Percentiles rank a stretch among this genome's conserved stretches.
These are phyloP conservation scores for Xylariaceae sp. DNA, from an alignment of 2,329 filamentous ascomycete species.

Conservation along the genomic window DNA sequence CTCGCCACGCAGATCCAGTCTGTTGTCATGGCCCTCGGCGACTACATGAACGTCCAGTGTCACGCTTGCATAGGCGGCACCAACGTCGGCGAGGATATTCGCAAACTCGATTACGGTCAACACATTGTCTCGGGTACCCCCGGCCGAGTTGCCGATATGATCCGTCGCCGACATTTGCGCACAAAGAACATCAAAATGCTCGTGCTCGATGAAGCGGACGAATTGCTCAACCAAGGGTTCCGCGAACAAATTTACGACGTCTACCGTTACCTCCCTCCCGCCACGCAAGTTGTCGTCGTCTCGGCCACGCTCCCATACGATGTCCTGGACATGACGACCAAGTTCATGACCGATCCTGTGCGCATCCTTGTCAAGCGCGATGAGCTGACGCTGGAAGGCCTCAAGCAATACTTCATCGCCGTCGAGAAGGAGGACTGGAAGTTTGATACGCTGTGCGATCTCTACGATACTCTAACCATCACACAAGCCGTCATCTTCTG, in stretches of 20 bases:
- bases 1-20: constrained; percentile 97
- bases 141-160: constrained; percentile 75
- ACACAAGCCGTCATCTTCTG: constrained; percentile 99
- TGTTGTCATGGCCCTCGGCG: constrained; percentile 98
- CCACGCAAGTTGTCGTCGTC: constrained; percentile 97
- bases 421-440: constrained; percentile 99
- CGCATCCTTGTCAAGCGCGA: constrained; percentile 98
- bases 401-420: constrained; percentile 99
- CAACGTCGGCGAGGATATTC: constrained; percentile 95
- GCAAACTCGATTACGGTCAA: constrained; percentile 94
- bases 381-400: constrained; percentile 91
- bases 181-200: constrained; percentile 61
- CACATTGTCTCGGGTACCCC: constrained; percentile 97
- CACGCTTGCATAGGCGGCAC: constrained; percentile 98
- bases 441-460: constrained; percentile 95
- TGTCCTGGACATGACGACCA: constrained; percentile 97
- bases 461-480: constrained; percentile 97
- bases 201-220: constrained; percentile 56
- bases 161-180: constrained; percentile 50
- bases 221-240: constrained; percentile 84
- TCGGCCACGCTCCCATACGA: constrained; percentile 96
- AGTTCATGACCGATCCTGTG: constrained; percentile 98
- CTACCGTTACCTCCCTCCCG: constrained; percentile 91
- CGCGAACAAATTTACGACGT: constrained; percentile 99
- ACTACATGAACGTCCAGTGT: constrained; percentile 99